Conservation (phyloP, 1,284 basidiomycete species). For the Fomitiporia mediterranea region DNA sequence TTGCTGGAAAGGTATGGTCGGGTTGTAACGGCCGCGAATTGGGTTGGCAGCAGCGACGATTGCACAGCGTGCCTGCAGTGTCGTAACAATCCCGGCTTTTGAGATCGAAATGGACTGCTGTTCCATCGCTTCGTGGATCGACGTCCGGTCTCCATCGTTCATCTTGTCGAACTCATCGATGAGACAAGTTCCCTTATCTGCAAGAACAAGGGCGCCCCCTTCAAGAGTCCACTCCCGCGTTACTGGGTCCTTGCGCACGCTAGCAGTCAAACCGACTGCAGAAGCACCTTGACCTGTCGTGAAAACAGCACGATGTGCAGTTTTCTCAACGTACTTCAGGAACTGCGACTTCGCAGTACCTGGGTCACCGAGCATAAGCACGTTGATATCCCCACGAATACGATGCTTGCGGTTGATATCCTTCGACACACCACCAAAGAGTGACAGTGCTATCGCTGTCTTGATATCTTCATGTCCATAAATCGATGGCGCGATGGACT, state of each 20-base stretch:
- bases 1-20: slow-evolving; percentile 96
- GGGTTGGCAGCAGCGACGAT: slow-evolving; percentile 98
- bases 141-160: slow-evolving; percentile 97
- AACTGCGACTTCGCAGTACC: slow-evolving; percentile 99
- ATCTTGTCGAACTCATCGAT: slow-evolving; percentile 99
- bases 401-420: slow-evolving; percentile 96
- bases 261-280: slow-evolving; percentile 97
- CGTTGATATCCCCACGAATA: slow-evolving; percentile 96
- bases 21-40: slow-evolving; percentile 92
- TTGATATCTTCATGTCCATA: slow-evolving; percentile 99
- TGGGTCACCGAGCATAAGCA: slow-evolving; percentile 93
- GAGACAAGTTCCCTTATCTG: slow-evolving; percentile 97
- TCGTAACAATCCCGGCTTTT: slow-evolving; percentile 97
- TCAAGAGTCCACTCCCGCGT: slow-evolving; percentile 99
- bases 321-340: slow-evolving; percentile 99
- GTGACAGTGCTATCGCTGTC: slow-evolving; percentile 90
- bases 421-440: slow-evolving; percentile 92
- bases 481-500: slow-evolving; percentile 97
- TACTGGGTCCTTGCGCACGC: slow-evolving; percentile 95
- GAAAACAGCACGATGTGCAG: slow-evolving; percentile 95
- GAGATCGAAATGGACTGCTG: slow-evolving; percentile 99
- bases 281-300: slow-evolving; percentile 98
- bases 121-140: slow-evolving; percentile 99
- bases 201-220: slow-evolving; percentile 94
- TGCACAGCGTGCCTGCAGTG: slow-evolving; percentile 94